Conservation (phyloP, 2,329 filamentous ascomycete species). For the Aspergillus flavus region DNA sequence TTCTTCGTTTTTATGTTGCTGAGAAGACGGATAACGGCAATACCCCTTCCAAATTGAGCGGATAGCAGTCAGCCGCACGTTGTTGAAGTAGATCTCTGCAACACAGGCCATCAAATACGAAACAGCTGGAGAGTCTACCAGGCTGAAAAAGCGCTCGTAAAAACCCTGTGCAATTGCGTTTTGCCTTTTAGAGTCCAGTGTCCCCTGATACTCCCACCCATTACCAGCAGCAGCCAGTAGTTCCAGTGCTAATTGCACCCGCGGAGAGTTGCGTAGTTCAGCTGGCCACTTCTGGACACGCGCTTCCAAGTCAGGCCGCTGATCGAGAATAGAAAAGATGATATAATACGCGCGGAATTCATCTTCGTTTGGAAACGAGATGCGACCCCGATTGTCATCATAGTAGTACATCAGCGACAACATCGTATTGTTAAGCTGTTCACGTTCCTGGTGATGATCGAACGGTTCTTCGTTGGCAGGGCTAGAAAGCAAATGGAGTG, state of each 20-base stretch:
- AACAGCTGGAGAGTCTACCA: slow-evolving; percentile 57
- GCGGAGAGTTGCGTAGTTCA: slow-evolving; percentile 52
- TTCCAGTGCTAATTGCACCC: slow-evolving; percentile 59
- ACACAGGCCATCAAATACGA: slow-evolving; percentile 67
- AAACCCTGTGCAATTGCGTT: slow-evolving; percentile 61
- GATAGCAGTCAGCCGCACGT: slow-evolving; percentile 59
- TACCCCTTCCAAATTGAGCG: slow-evolving; percentile 58
- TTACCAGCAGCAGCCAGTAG: slow-evolving; percentile 60
- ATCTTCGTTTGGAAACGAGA: slow-evolving; percentile 59
- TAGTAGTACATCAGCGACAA: slow-evolving; percentile 64
- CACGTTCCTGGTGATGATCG: slow-evolving; percentile 62
- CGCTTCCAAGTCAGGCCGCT: slow-evolving; percentile 58
- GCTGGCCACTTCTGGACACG: slow-evolving; percentile 59
- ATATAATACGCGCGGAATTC: slow-evolving; percentile 67
- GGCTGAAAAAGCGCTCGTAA: slow-evolving; percentile 59
- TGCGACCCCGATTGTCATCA: slow-evolving; percentile 55
- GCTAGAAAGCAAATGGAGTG: slow-evolving; percentile 61
- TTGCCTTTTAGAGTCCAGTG: slow-evolving; percentile 50
- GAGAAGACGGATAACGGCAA: slow-evolving; percentile 51
- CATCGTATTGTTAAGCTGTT: slow-evolving; percentile 66
- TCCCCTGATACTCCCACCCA: slow-evolving; percentile 54
- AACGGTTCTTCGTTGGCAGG: slow-evolving; percentile 56
- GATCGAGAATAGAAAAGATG: slow-evolving; percentile 56
- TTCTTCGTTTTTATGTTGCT: slow-evolving; percentile 54
- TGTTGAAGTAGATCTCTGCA: slow-evolving; percentile 64